These are phyloP conservation scores for Petasospora fabianii DNA, from an alignment of 1,139 yeast species.

Conservation along the genomic window DNA sequence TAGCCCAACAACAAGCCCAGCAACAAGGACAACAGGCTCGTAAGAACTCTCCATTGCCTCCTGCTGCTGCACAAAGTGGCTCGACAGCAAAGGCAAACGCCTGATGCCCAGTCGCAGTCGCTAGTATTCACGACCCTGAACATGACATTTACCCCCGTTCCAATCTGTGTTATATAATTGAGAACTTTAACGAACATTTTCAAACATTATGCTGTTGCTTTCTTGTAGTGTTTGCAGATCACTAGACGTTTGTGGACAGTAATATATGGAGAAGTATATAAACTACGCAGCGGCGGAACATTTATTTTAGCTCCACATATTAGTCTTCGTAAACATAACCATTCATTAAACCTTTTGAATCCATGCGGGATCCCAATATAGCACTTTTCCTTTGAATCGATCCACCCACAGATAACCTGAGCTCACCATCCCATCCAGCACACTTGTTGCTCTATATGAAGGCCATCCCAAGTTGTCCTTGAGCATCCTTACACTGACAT, in stretches of 20 bases:
- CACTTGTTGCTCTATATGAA: slow-evolving; percentile 41
- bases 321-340: too few relatives aligned
- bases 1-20: slow-evolving; percentile 1
- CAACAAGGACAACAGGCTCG: not conserved
- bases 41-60: not conserved
- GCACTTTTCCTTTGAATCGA: slow-evolving; percentile 35
- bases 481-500: slow-evolving; percentile 42
- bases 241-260: too few relatives aligned
- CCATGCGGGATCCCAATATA: slow-evolving; percentile 41
- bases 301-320: too few relatives aligned
- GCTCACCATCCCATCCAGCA: slow-evolving; percentile 54
- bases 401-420: slow-evolving; percentile 62
- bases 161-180: not conserved
- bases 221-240: too few relatives aligned
- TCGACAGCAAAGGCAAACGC: not conserved
- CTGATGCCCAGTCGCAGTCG: not conserved
- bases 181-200: not conserved
- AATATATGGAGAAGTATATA: too few relatives aligned
- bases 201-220: not conserved
- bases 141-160: not conserved
- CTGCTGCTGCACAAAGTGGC: too few relatives aligned
- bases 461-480: slow-evolving; percentile 58
- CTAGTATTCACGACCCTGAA: not conserved
- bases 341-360: too few relatives aligned
- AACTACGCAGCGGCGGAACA: too few relatives aligned